Conservation (phyloP, 2,329 filamentous ascomycete species). For the Fusarium nisikadoi region DNA sequence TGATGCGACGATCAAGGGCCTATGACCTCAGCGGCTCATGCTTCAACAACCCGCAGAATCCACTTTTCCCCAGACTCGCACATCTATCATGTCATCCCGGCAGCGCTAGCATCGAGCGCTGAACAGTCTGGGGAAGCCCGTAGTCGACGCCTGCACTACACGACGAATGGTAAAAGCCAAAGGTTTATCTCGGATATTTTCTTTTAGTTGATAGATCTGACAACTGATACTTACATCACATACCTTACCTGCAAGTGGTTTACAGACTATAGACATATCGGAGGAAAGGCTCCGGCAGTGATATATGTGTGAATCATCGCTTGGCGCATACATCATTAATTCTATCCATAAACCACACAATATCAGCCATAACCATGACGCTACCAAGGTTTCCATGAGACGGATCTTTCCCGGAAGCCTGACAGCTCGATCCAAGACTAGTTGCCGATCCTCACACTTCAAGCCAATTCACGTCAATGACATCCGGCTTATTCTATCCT, state of each 20-base stretch:
- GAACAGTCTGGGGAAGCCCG: too few relatives aligned
- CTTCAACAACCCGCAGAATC: accelerated
- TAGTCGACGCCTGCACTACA: background rate
- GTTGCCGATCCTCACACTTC: background rate
- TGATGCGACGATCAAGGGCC: background rate
- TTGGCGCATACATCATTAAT: background rate
- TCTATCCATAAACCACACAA: background rate
- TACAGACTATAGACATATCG: background rate
- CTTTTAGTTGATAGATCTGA: too few relatives aligned
- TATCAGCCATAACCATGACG: background rate
- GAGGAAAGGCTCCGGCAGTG: background rate
- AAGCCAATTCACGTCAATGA: background rate
- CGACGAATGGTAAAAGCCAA: accelerated
- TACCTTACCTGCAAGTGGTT: background rate
- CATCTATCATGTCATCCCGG: background rate
- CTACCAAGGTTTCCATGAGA: background rate
- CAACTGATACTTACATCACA: too few relatives aligned
- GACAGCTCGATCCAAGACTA: background rate
- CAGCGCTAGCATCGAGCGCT: background rate
- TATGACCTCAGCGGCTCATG: background rate
- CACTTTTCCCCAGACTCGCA: background rate
- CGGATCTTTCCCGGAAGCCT: too few relatives aligned
- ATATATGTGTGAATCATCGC: background rate
- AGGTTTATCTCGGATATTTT: accelerated
- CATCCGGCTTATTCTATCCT: accelerated